These are phyloP conservation scores for Beauveria australis DNA, from an alignment of 2,329 filamentous ascomycete species.

Conservation along the genomic window DNA sequence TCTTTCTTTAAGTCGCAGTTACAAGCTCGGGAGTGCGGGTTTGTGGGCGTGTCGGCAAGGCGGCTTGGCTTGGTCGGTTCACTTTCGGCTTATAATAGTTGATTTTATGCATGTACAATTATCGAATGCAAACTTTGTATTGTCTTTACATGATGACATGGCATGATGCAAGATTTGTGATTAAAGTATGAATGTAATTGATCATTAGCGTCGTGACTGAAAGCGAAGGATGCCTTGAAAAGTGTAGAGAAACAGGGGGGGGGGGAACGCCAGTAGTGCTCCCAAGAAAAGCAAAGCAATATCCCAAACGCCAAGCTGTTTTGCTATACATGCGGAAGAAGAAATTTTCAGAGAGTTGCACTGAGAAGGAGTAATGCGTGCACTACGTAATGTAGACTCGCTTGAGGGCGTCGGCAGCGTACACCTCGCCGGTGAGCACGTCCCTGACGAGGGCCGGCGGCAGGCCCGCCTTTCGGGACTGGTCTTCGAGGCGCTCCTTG, in stretches of 20 bases:
- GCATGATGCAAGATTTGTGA: background rate
- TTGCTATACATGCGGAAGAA: background rate
- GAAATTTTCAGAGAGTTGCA: background rate
- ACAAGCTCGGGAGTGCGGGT: background rate
- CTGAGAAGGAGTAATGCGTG: background rate
- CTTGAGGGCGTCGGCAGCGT: slow-evolving; percentile 53
- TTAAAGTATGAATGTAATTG: background rate
- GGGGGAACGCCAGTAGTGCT: too few species aligned
- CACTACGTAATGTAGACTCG: slow-evolving; percentile 76
- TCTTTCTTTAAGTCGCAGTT: background rate
- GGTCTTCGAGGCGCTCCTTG: slow-evolving; percentile 60
- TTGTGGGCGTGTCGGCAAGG: background rate
- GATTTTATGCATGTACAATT: background rate
- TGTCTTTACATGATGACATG: background rate
- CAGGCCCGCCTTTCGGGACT: slow-evolving; percentile 73
- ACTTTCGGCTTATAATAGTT: background rate
- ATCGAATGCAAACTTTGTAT: background rate
- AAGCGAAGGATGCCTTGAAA: too few species aligned
- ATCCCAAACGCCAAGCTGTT: background rate
- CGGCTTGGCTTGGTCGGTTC: background rate
- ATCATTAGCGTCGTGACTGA: too few species aligned
- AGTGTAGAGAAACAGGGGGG: too few species aligned
- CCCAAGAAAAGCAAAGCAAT: too few species aligned
- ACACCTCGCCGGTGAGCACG: slow-evolving; percentile 65
- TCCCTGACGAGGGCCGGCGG: slow-evolving; percentile 63